phyloP scores from a whole-genome alignment of 169 alveolate genomes.

The Plasmodium coatneyi region DNA sequence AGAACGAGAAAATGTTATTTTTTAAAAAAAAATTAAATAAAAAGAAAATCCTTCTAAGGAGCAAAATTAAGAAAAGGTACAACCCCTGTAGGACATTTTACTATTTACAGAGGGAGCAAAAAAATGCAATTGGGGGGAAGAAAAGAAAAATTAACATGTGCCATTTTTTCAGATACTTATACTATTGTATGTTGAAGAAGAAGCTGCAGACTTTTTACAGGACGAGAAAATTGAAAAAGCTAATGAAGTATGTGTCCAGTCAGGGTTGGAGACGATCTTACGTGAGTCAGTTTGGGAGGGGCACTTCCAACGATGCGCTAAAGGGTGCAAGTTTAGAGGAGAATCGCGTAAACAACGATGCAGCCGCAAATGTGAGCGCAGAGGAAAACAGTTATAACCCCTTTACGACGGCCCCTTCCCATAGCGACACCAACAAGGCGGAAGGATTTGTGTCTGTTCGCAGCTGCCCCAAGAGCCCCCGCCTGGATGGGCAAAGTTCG shows the following conservation, averaged over 20 bases:
- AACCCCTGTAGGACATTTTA: constrained; percentile 7
- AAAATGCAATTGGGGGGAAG: not conserved
- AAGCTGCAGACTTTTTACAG: constrained; percentile 28
- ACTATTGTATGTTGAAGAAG: constrained; percentile 23
- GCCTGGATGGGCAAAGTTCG: not conserved
- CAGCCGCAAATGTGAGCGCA: not conserved
- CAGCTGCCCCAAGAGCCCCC: not conserved
- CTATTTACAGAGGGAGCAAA: not conserved
- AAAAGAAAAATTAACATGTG: constrained; percentile 7
- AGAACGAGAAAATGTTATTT: constrained; percentile 24
- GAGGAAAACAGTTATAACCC: not conserved
- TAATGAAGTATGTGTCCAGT: not conserved
- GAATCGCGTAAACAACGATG: not conserved
- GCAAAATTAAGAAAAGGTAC: constrained; percentile 24
- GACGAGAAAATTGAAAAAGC: constrained; percentile 7
- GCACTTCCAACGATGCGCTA: not conserved
- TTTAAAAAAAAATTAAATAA: constrained; percentile 25
- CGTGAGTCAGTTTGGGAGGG: not conserved
- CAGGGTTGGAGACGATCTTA: not conserved
- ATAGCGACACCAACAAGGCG: not conserved
- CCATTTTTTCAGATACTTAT: constrained; percentile 22
- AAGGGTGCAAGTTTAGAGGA: not conserved
- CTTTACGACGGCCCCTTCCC: not conserved
- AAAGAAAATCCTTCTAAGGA: constrained; percentile 34
- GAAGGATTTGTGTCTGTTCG: not conserved